Evolutionary conservation across 495 filamentous ascomycete species (phyloP).

Genomic region (Aspergillus affinis): DNA sequence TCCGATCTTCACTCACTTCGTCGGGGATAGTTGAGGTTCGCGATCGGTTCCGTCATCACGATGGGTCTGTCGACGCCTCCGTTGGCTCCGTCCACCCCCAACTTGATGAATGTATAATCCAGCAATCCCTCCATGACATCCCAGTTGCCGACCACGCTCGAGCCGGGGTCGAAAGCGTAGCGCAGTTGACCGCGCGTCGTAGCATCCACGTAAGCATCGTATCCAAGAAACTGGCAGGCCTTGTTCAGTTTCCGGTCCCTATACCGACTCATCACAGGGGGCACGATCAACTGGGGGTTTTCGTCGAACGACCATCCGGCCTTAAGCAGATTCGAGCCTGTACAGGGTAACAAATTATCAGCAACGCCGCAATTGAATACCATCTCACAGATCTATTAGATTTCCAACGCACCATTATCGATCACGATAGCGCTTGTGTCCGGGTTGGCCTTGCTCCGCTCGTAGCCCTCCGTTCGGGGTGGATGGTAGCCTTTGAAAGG

Average conservation of each 20-base stretch:
- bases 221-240: constrained; percentile 85
- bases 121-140: constrained; percentile 92
- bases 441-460: constrained; percentile 55
- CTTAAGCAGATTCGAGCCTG: constrained; percentile 84
- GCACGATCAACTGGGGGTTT: constrained; percentile 71
- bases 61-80: constrained; percentile 80
- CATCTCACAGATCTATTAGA: not conserved
- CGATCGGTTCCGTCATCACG: constrained; percentile 94
- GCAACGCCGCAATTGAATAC: not conserved
- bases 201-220: constrained; percentile 90
- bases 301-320: constrained; percentile 94
- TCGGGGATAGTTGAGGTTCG: constrained; percentile 80
- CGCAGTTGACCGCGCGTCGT: constrained; percentile 87
- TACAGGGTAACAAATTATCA: constrained; percentile 5
- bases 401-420: constrained; percentile 74
- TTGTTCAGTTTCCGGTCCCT: constrained; percentile 87
- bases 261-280: constrained; percentile 90
- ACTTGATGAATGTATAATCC: constrained; percentile 88
- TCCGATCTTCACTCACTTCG: constrained; percentile 60
- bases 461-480: constrained; percentile 65
- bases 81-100: constrained; percentile 74
- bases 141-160: constrained; percentile 92
- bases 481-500: constrained; percentile 73
- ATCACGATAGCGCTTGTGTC: constrained; percentile 82
- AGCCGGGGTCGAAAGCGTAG: constrained; percentile 86